Conservation (phyloP, 1,139 yeast genomes). For the Zygosaccharomyces sapae region DNA sequence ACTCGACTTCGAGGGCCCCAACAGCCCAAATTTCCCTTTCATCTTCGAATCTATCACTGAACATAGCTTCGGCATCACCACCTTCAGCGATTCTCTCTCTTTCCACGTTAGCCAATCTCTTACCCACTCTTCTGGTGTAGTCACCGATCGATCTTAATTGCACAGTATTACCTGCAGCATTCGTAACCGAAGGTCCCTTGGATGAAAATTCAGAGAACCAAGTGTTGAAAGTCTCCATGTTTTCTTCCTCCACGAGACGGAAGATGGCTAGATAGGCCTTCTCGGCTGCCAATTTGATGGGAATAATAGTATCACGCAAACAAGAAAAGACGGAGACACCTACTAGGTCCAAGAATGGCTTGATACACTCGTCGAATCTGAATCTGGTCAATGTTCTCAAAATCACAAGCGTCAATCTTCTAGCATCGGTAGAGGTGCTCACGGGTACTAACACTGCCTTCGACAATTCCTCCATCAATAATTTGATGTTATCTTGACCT, state of each 20-base stretch:
- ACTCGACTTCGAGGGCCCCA: slow-evolving; percentile 53
- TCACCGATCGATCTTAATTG: slow-evolving; percentile 77
- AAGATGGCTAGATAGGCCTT: slow-evolving; percentile 78
- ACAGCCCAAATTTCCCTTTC: slow-evolving; percentile 85
- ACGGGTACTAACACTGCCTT: slow-evolving; percentile 48
- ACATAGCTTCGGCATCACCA: slow-evolving; percentile 84
- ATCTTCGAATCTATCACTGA: slow-evolving; percentile 81
- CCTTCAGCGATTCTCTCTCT: slow-evolving; percentile 85
- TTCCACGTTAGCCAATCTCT: slow-evolving; percentile 77
- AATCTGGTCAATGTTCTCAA: slow-evolving; percentile 68
- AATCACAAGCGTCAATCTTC: slow-evolving; percentile 75
- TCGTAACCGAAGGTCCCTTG: slow-evolving; percentile 33
- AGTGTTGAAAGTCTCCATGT: slow-evolving; percentile 49
- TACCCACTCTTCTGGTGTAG: slow-evolving; percentile 82
- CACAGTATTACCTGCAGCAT: slow-evolving; percentile 47
- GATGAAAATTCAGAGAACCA: slow-evolving; percentile 48
- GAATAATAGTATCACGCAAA: slow-evolving; percentile 80
- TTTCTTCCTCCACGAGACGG: slow-evolving; percentile 66
- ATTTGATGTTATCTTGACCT: slow-evolving; percentile 39
- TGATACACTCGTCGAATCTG: slow-evolving; percentile 47
- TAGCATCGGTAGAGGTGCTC: slow-evolving; percentile 68
- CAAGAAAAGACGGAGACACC: slow-evolving; percentile 77
- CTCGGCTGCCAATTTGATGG: slow-evolving; percentile 92
- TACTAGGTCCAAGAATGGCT: slow-evolving; percentile 52
- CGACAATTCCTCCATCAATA: slow-evolving; percentile 50